Base-by-base conservation (phyloP, 2,329 filamentous ascomycete species). In the Penicillium vulpinum region DNA sequence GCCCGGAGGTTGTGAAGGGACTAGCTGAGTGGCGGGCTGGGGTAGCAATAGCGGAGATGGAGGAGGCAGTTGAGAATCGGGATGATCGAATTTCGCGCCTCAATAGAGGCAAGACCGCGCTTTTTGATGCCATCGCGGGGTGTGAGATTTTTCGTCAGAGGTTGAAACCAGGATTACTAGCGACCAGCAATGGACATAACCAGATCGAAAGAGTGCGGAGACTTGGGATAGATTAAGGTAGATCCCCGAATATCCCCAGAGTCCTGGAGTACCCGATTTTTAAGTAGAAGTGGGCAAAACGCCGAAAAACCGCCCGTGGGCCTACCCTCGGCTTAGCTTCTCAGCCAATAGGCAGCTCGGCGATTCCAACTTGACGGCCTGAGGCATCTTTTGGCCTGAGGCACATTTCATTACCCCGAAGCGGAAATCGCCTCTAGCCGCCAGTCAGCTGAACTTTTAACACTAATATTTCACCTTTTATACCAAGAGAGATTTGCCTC, bases 91-190 rank as follows among this genome's bases (percentile, higher is more conserved):
- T 57, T 59, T 77, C 72, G 39, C 75, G 73, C 70, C 75, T 75
- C 70, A 78, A 51, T 49, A 78, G 71, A 71, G 75, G 75, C 63
- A 75, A 58, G 39, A 73, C 66, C 43, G 72, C 69, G 58, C 69
- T 63, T 71, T 73, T 77, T 31, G 75, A 77, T 58, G 74, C 74
- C 76, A 78, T 78, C 47, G 59, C 54, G 57, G 18, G 50, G 40
- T 47, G 21, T 35, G 29, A 36, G 48, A 47, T 24, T 26, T 8
- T 54, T 40, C n/a, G 8, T 36, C 41, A 41, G 21, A 24, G 33
- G 35, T 22, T 36, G 31, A 53, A 36, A 36, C 54, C 28, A 50
- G 31, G 26, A 51, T 56, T 56, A 43, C 41, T 62, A 62, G 28
- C 53, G 31, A 40, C 15, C 22, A 35, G 36, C 40, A 45, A 58